These are phyloP conservation scores for Begonia masoniana DNA, from an alignment of 306 rosid genomes.

Conservation along the genomic window DNA sequence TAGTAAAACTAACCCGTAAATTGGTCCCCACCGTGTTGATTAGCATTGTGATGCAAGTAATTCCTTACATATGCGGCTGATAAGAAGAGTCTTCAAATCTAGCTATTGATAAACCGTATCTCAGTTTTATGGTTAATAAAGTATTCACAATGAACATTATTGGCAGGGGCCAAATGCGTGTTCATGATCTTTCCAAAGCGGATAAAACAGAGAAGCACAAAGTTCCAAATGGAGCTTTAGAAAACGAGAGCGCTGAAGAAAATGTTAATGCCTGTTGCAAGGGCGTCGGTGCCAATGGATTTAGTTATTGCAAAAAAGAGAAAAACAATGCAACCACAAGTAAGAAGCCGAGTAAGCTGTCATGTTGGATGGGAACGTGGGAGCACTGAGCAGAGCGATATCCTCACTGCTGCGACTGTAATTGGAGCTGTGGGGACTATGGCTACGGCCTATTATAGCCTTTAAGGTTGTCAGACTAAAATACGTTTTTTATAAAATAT, in stretches of 20 bases:
- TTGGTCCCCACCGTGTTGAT: too few relatives aligned
- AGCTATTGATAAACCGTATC: too few relatives aligned
- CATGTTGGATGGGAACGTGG: conserved; percentile 29
- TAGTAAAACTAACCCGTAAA: too few relatives aligned
- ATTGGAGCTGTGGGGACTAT: conserved; percentile 58
- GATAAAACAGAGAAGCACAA: conserved; percentile 14
- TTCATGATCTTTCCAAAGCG: conserved; percentile 15
- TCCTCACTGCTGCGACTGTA: conserved; percentile 35
- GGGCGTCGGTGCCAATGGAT: conserved; percentile 67
- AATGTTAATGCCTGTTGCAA: conserved; percentile 35
- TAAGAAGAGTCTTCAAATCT: too few relatives aligned
- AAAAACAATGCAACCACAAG: conserved; percentile 24
- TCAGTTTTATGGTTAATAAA: too few relatives aligned
- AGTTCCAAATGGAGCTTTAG: conserved; percentile 20
- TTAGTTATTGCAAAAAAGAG: conserved; percentile 64
- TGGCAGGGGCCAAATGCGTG: conserved; percentile 45
- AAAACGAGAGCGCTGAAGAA: conserved; percentile 19
- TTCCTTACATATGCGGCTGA: too few relatives aligned
- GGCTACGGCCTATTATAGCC: conserved; percentile 57
- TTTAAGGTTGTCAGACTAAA: too few relatives aligned
- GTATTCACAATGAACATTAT: too few relatives aligned
- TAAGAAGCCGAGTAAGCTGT: conserved; percentile 21
- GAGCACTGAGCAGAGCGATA: conserved; percentile 28
- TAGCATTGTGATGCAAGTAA: too few relatives aligned
- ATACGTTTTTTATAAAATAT: conserved; percentile 8